phyloP scores from a whole-genome alignment of 306 rosid species.

The Rosa chinensis region DNA sequence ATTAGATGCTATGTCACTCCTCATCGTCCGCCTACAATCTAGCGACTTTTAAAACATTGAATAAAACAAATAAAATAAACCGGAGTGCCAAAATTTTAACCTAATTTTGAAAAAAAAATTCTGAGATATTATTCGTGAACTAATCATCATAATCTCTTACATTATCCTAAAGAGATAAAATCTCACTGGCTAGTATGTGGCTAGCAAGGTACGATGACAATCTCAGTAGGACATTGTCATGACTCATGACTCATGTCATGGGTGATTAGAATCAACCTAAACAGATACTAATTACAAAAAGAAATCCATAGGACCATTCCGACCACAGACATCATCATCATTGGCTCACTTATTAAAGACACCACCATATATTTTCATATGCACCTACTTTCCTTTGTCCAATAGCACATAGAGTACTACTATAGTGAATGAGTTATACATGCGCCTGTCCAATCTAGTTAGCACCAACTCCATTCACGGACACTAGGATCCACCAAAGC shows the following conservation, averaged over 20 bases:
- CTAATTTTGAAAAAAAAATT: no score
- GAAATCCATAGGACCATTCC: background rate
- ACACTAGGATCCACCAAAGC: constrained; percentile 1
- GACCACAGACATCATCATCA: background rate
- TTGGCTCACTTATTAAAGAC: background rate
- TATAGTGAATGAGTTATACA: background rate
- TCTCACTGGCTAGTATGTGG: background rate
- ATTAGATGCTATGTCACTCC: no score
- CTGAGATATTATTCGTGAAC: no score
- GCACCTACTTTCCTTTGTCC: background rate
- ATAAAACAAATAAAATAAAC: no score
- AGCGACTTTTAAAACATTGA: no score
- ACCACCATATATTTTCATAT: background rate
- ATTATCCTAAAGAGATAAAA: background rate
- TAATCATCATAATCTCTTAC: no score
- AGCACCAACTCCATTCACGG: constrained; percentile 4
- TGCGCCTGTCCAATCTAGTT: background rate
- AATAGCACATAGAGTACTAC: background rate
- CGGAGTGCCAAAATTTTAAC: no score
- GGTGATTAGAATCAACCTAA: background rate
- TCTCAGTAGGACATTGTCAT: background rate
- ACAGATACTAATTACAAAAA: background rate
- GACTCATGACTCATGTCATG: background rate
- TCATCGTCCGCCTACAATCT: no score
- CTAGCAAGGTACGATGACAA: background rate